Evolutionary conservation across 306 rosid species (phyloP), one percentile per base, ranked within the genome.

Genomic region (Glycine tomentella): DNA sequence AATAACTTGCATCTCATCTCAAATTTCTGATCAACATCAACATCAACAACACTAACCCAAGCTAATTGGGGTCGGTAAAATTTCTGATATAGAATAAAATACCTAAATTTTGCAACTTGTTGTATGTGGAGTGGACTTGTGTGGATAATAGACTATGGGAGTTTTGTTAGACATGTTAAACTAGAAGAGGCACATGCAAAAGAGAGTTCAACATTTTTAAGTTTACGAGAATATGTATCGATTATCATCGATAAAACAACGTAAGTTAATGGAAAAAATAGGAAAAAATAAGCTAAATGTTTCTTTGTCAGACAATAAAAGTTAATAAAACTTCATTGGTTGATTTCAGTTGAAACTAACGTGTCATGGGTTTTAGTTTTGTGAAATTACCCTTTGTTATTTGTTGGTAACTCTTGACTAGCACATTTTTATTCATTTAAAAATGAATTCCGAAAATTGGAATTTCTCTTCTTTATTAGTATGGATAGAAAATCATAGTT

Each of bases 311-410:
- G n/a, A n/a, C n/a, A n/a, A n/a, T n/a, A n/a, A n/a, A n/a, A n/a
- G n/a, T 13, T 20, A 50, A 33, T 49, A 59, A 70, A 57, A 80
- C 34, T 38, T 11, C 72, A 59, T 45, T 62, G 65, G 36, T 38
- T 72, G 78, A 6, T 33, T 15, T 67, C 2, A 17, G 61, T 71
- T 59, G 56, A 80, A 62, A 80, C 2, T 59, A 46, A 25, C 9
- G 15, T 70, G 33, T 16, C 15, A 3, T 59, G 65, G 72, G 72
- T 62, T 62, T 80, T 64, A 2, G 69, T n/a, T 73, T 63, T 73
- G 57, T n/a, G 5, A 63, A 73, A 25, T 49, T 40, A 20, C 52
- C 56, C 66, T 40, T 7, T 13, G 33, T 70, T 72, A 72, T 80
- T 62, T 80, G 58, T 73, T 52, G 11, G 56, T 45, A 65, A 55